These are phyloP conservation scores for Auriscalpium microsporum DNA, from an alignment of 768 basidiomycete genomes.

Conservation along the genomic window DNA sequence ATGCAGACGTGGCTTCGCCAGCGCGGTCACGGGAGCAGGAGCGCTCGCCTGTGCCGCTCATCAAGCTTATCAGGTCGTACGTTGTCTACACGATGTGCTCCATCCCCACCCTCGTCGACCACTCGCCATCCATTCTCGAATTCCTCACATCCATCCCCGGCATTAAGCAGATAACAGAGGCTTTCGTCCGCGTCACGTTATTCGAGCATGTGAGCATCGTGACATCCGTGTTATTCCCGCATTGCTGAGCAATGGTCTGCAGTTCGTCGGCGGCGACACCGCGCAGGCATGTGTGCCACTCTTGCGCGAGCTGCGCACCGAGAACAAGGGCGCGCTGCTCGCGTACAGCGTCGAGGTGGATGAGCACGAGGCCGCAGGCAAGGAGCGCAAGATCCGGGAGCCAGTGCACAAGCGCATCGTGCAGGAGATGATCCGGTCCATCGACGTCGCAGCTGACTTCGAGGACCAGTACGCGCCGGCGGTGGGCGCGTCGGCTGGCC, in stretches of 20 bases:
- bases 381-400: conserved; percentile 15
- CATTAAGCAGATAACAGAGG: conserved; percentile 55
- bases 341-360: conserved; percentile 85
- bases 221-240: background rate
- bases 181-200: conserved; percentile 70
- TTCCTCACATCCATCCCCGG: conserved; percentile 49
- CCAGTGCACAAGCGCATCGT: conserved; percentile 55
- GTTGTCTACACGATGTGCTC: conserved; percentile 78
- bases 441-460: conserved; percentile 76
- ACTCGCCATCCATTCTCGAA: conserved; percentile 58
- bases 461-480: conserved; percentile 39
- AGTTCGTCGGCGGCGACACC: conserved; percentile 90
- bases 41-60: conserved; percentile 15
- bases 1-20: conserved; percentile 18
- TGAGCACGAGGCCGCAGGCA: conserved; percentile 39
- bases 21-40: background rate
- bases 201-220: conserved; percentile 59
- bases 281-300: conserved; percentile 60
- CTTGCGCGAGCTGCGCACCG: conserved; percentile 49
- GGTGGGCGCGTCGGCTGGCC: conserved; percentile 20
- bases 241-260: background rate
- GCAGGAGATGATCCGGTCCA: conserved; percentile 65
- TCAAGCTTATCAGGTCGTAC: conserved; percentile 57
- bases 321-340: conserved; percentile 70
- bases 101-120: conserved; percentile 66